Base-by-base conservation (phyloP, 345 rosid species). In the Citrus hindsii region DNA sequence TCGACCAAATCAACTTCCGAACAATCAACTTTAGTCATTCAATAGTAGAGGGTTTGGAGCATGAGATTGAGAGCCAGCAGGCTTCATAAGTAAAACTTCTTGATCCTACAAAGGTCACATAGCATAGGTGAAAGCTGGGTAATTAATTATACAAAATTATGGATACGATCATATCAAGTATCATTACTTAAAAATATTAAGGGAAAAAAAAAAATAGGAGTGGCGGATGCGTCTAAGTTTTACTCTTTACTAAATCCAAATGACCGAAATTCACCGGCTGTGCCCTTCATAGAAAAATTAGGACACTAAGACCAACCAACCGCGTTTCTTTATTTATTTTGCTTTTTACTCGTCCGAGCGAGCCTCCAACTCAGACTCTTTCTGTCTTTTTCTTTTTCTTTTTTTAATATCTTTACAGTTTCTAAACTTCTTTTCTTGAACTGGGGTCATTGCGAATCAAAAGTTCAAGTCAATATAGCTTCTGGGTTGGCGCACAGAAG, bases 341-440 rank as follows among this genome's bases (percentile, higher is more conserved):
- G 12, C 42, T 8, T 38, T 37, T 6, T 37, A 37, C 24, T 16
- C 58, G 5, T 69, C 19, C 14, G 27, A 3, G 18, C 3, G 9
- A 46, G 77, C 77, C 77, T 75, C 77, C 70, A 63, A 62, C 30
- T 7, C 35, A 63, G 77, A 46, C 77, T 24, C 70, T 21, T 18
- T 60, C 56, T 55, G 13, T 33, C 35, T 46, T 30, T 55, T 69
- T 16, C 1, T 27, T 48, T 6, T 19, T n/a, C n/a, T 2, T 71
- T 67, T 22, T 14, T 67, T 9, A n/a, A 42, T 48, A 37, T 13
- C 3, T 13, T 16, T 38, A 13, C 64, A 27, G 46, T 59, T 59
- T 24, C 38, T 18, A 42, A 53, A 71, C 25, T 51, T 19, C 16
- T 8, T 71, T 53, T 30, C 27, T 28, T 51, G 51, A 55, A 56